Base-by-base conservation (phyloP, 2,329 filamentous ascomycete genomes). In the Cordyceps javanica region DNA sequence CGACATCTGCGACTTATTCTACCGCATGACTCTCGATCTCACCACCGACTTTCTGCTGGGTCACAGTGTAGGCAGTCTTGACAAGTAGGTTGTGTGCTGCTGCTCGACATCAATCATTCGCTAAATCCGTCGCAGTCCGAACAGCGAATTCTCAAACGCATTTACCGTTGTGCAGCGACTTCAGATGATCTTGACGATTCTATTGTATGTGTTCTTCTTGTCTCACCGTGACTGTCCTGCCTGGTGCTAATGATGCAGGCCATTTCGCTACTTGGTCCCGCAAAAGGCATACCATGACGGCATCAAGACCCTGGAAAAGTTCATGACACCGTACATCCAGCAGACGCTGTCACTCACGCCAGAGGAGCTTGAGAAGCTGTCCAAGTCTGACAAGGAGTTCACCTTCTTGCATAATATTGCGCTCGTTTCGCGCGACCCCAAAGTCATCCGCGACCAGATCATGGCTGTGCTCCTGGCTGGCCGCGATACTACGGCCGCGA, bases 401-500 rank as follows among this genome's bases (percentile, higher is more conserved):
- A 91, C 86, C 1, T 91, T 93, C 72, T 78, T 92, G n/a, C 86
- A 92, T 68, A 87, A 87, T 55, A 80, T 93, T 11, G 88, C 87
- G 16, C 78, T 78, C 14, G 86, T 85, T 69, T 92, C 89, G 0
- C 81, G 86, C 13, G 75, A 82, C 56, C 73, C 74, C 0, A 77
- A 77, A 36, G 78, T 87, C 11, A 80, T 93, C 30, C 85, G 89
- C n/a, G 88, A 92, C 69, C 88, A 92, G 67, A 77, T 91, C 42
- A 82, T 90, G 49, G 84, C 85, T 9, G 80, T 92, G 11, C 79
- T 93, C 3, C 82, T 97, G 16, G 92, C 92, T 1, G 91, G 90
- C 13, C 82, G 89, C 39, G 92, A 97, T 71, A 96, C 92, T 14
- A 97, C 92, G 0, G 91, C 91, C 30, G 83, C 80, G 16, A 91